These are phyloP conservation scores for Myriosclerotinia curreyana DNA, from an alignment of 2,329 filamentous ascomycete species.

Conservation along the genomic window DNA sequence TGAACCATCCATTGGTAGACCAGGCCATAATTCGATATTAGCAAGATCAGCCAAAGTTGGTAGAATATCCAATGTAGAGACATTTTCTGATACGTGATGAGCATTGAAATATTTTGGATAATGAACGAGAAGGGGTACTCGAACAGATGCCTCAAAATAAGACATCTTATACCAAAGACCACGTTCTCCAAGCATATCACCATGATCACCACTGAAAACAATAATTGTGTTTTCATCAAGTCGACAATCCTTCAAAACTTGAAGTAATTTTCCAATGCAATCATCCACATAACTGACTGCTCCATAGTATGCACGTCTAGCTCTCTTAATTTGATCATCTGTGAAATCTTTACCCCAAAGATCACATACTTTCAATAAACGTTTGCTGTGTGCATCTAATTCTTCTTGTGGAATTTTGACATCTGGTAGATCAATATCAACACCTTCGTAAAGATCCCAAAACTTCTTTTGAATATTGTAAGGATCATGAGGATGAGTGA, in stretches of 20 bases:
- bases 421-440: slow-evolving; percentile 81
- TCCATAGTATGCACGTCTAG: slow-evolving; percentile 86
- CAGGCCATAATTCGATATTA: slow-evolving; percentile 64
- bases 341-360: slow-evolving; percentile 80
- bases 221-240: slow-evolving; percentile 84
- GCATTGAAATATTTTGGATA: slow-evolving; percentile 73
- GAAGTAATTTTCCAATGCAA: slow-evolving; percentile 79
- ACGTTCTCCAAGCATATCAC: slow-evolving; percentile 92
- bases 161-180: slow-evolving; percentile 98
- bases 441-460: slow-evolving; percentile 87
- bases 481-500: slow-evolving; percentile 92
- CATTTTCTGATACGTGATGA: slow-evolving; percentile 75
- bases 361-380: slow-evolving; percentile 81
- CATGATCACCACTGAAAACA: slow-evolving; percentile 90
- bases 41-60: slow-evolving; percentile 85
- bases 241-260: slow-evolving; percentile 73
- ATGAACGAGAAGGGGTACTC: slow-evolving; percentile 83
- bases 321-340: slow-evolving; percentile 80
- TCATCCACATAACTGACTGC: slow-evolving; percentile 93
- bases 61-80: slow-evolving; percentile 86
- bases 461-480: slow-evolving; percentile 93
- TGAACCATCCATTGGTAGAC: slow-evolving; percentile 80
- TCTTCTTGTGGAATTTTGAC: slow-evolving; percentile 75
- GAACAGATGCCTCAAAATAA: slow-evolving; percentile 88
- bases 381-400: slow-evolving; percentile 82